Evolutionary conservation across 148 eudicot genomes (phyloP).

Genomic region (Spergularia bocconei): DNA sequence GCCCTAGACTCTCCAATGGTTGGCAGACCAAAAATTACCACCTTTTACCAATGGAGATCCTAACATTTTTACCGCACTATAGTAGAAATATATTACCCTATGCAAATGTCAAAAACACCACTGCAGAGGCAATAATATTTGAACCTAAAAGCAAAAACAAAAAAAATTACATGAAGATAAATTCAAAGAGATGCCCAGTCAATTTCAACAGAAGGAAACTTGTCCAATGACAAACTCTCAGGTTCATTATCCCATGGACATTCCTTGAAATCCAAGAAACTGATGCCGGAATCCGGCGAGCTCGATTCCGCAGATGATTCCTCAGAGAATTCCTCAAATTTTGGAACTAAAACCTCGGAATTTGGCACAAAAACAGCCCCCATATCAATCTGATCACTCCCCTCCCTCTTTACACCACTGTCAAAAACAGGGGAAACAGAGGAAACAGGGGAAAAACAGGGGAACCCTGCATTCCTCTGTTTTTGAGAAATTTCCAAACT

Average conservation of each 20-base stretch:
- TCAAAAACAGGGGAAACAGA: background rate
- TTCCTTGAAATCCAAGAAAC: conserved; percentile 25
- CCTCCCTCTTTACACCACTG: background rate
- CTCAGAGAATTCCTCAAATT: background rate
- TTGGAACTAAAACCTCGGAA: background rate
- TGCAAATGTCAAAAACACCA: conserved; percentile 29
- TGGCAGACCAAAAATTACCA: conserved; percentile 20
- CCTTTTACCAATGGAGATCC: conserved; percentile 13
- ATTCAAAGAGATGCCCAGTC: conserved; percentile 32
- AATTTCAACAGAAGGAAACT: conserved; percentile 34
- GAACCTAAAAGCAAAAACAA: background rate
- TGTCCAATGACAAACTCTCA: conserved; percentile 17
- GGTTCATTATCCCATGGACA: conserved; percentile 21
- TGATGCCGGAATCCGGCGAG: conserved; percentile 16
- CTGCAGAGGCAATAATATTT: conserved; percentile 4
- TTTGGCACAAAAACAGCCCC: background rate
- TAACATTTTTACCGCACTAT: background rate
- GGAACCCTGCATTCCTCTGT: conserved; percentile 27
- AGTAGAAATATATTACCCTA: background rate
- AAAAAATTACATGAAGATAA: background rate
- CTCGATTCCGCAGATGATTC: conserved; percentile 8
- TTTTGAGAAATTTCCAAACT: conserved; percentile 25
- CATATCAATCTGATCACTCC: background rate
- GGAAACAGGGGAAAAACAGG: conserved; percentile 21
- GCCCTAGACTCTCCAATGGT: background rate